Evolutionary conservation across 2,329 filamentous ascomycete genomes (phyloP).

Genomic region (Cordyceps tenuipes): DNA sequence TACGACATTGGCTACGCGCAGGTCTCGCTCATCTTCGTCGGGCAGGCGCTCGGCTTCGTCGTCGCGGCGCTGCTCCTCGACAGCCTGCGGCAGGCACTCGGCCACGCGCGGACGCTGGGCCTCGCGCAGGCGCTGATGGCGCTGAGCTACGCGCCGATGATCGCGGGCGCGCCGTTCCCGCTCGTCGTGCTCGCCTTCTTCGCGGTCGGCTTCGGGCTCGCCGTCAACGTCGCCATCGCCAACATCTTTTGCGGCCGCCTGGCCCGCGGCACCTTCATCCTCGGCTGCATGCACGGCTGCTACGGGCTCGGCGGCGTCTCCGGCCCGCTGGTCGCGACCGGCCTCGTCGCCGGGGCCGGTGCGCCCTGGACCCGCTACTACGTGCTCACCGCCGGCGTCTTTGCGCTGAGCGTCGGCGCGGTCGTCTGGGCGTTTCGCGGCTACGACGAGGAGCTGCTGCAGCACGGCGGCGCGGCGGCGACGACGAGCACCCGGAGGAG

Average conservation of each 20-base stretch:
- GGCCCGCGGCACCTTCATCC: constrained; percentile 42
- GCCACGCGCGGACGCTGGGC: constrained; percentile 59
- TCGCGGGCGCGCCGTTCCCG: constrained; percentile 61
- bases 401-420: constrained; percentile 47
- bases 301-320: constrained; percentile 59
- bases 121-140: constrained; percentile 55
- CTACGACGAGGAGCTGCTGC: constrained; percentile 54
- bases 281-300: constrained; percentile 58
- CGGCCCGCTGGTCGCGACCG: constrained; percentile 67
- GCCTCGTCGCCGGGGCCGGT: constrained; percentile 52
- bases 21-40: constrained; percentile 75
- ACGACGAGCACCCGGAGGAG: too few species aligned
- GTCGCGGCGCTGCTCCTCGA: constrained; percentile 63
- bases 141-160: constrained; percentile 55
- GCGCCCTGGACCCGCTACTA: constrained; percentile 67
- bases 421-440: constrained; percentile 60
- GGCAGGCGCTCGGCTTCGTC: constrained; percentile 70
- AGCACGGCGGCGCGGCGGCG: constrained; percentile 22
- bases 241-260: constrained; percentile 53
- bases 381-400: constrained; percentile 52
- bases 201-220: constrained; percentile 52
- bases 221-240: constrained; percentile 46
- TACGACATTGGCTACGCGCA: constrained; percentile 70
- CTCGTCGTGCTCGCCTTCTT: constrained; percentile 61
- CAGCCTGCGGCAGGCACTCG: constrained; percentile 50